These are phyloP conservation scores for Stemphylium beticola DNA, from an alignment of 2,329 filamentous ascomycete genomes.

Conservation along the genomic window DNA sequence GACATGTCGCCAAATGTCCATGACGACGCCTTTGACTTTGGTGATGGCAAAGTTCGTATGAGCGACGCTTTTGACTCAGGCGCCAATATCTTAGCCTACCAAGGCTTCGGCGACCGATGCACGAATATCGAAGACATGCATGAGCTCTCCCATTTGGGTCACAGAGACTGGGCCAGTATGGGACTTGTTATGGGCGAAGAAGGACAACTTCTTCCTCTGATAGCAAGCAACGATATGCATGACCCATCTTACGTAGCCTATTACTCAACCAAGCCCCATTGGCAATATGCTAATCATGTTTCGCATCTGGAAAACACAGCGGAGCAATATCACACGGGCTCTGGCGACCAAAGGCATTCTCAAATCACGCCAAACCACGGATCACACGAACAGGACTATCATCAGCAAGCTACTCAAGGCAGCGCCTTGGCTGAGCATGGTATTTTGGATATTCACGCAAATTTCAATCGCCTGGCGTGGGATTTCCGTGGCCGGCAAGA, in stretches of 20 bases:
- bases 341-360: background rate
- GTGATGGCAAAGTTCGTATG: conserved; percentile 49
- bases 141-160: conserved; percentile 26
- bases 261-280: conserved; percentile 32
- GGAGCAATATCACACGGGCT: conserved; percentile 23
- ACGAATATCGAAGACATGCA: background rate
- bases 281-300: conserved; percentile 30
- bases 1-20: conserved; percentile 26
- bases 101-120: conserved; percentile 13
- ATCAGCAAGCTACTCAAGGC: conserved; percentile 1
- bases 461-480: conserved; percentile 27
- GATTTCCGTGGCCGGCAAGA: conserved; percentile 37
- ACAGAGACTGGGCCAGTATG: conserved; percentile 21
- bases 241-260: conserved; percentile 15
- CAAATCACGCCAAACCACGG: conserved; percentile 10
- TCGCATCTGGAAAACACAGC: conserved; percentile 28
- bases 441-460: conserved; percentile 16
- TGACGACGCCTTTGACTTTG: conserved; percentile 51
- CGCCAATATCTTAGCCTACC: conserved; percentile 34
- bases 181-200: conserved; percentile 19
- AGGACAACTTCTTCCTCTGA: conserved; percentile 14
- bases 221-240: conserved; percentile 6
- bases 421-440: conserved; percentile 19
- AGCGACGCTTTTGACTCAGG: conserved; percentile 43
- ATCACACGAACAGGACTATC: background rate